Evolutionary conservation across 73 alveolate genomes (phyloP), one percentile per base, ranked within the genome.

Genomic region (Paramecium caudatum): DNA sequence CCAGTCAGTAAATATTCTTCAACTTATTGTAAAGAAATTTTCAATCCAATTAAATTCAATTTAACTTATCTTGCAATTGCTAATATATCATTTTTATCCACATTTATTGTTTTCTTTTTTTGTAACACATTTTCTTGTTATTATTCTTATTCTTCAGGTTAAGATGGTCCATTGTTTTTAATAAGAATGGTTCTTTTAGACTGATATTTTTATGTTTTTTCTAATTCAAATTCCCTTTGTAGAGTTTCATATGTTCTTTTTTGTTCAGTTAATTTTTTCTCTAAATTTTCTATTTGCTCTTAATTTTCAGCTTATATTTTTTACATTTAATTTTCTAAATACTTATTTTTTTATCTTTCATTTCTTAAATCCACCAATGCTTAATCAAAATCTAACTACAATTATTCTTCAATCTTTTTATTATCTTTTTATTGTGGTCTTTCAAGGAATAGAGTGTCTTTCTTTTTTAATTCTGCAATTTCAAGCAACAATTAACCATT

Each of bases 1-100:
- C 34, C 82, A 7, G 82, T 30, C n/a, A 63, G 34, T 63, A 63
- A 25, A 27, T 25, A 63, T 25, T 63, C 49, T 30, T 63, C 82
- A 6, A 63, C 82, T 63, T 63, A 63, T 63, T 63, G 30, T 5
- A 63, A 27, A 25, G 45, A 33, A 10, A 63, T 63, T 5, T 63
- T 63, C 13, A 30, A 30, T 1, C 49, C 45, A 12, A 63, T 63
- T 27, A 63, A 63, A 63, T 63, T 63, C 82, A 25, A 63, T 33
- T 63, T 63, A 3, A 63, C 82, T 63, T 30, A 63, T 63, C 47
- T 63, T 10, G 82, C 45, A 1, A 63, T 63, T 10, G 45, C 49
- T 10, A 30, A 33, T 19, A 63, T 30, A 63, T 63, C 82, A 17
- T 25, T 30, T 21, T 63, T 63, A 12, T 63, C 82, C 9, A 63